Percentiles rank a stretch among this genome's conserved stretches.
Evolutionary conservation across 805 yeast genomes (phyloP).

Genomic region (Starmerella riodocensis): DNA sequence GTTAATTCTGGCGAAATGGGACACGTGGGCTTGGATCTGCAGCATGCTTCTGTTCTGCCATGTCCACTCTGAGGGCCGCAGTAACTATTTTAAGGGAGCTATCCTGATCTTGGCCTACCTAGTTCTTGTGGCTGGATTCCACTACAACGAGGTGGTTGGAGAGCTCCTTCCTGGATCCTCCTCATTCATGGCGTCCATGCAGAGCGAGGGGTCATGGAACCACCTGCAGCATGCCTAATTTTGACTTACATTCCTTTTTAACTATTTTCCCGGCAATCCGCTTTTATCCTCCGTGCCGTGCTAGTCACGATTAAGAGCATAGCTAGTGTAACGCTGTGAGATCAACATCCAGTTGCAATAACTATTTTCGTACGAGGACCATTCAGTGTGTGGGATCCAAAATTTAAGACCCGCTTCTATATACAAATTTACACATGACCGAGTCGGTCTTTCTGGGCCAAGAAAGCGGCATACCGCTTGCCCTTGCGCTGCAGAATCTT

Average conservation of each 20-base stretch:
- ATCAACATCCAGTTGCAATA: too few relatives aligned
- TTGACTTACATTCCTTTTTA: too few relatives aligned
- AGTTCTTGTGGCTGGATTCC: constrained; percentile 70
- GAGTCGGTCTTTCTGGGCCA: constrained; percentile 9
- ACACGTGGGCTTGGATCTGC: constrained; percentile 67
- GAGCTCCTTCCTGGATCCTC: constrained; percentile 15
- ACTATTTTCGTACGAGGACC: too few relatives aligned
- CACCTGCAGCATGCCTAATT: too few relatives aligned
- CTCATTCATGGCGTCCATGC: too few relatives aligned
- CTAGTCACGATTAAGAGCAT: too few relatives aligned
- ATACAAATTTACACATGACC: constrained; percentile 5
- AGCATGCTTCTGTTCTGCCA: constrained; percentile 85
- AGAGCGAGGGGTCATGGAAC: too few relatives aligned
- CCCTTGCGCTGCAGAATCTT: constrained; percentile 55
- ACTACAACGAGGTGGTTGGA: constrained; percentile 39
- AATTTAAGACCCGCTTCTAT: not conserved
- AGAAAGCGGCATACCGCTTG: constrained; percentile 24
- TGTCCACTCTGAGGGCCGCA: constrained; percentile 90
- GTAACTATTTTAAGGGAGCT: constrained; percentile 91
- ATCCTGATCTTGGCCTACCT: constrained; percentile 67
- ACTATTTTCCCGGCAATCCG: too few relatives aligned
- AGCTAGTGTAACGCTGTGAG: too few relatives aligned
- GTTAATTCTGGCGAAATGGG: constrained; percentile 91
- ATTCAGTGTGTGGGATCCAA: too few relatives aligned
- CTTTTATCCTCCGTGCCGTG: too few relatives aligned